A percentile compares a stretch with the other conserved stretches of the same genome.
Conservation (phyloP, 345 rosid genomes). For the Populus davidiana region DNA sequence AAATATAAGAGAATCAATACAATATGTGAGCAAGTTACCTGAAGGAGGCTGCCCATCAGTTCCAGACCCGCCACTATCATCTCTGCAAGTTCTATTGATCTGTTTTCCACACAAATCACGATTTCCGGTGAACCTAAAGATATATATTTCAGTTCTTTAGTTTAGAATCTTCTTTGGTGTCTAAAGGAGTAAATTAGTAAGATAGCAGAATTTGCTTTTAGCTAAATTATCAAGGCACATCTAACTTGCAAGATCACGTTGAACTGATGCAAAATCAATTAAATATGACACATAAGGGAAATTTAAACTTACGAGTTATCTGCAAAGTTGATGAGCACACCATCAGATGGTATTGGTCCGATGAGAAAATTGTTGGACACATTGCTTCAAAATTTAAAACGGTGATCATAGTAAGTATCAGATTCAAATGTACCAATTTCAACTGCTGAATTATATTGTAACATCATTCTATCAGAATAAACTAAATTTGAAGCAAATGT, state of each 20-base stretch:
- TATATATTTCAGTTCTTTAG: constrained; percentile 12
- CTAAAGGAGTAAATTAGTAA: background rate
- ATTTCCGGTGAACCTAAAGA: constrained; percentile 74
- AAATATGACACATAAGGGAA: constrained; percentile 8
- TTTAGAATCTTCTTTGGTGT: background rate
- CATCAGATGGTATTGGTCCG: constrained; percentile 81
- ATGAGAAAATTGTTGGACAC: constrained; percentile 82
- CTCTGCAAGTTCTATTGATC: constrained; percentile 56
- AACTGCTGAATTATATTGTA: background rate
- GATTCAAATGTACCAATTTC: background rate
- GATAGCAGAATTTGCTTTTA: background rate
- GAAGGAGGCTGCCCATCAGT: constrained; percentile 43
- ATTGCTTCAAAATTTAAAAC: constrained; percentile 55
- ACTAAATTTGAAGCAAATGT: constrained; percentile 14
- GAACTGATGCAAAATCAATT: constrained; percentile 7
- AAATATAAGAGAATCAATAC: constrained; percentile 10
- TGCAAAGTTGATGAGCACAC: constrained; percentile 52
- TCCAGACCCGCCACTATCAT: constrained; percentile 46
- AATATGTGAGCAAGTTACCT: constrained; percentile 39
- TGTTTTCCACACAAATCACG: constrained; percentile 80
- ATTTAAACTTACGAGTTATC: constrained; percentile 65
- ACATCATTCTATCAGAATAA: background rate
- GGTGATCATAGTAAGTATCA: constrained; percentile 18
- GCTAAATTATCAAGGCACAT: background rate
- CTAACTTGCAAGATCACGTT: background rate